Percentiles rank a stretch among this genome's conserved stretches.
phyloP scores from a whole-genome alignment of 345 rosid species.

The Arabis hirsuta region DNA sequence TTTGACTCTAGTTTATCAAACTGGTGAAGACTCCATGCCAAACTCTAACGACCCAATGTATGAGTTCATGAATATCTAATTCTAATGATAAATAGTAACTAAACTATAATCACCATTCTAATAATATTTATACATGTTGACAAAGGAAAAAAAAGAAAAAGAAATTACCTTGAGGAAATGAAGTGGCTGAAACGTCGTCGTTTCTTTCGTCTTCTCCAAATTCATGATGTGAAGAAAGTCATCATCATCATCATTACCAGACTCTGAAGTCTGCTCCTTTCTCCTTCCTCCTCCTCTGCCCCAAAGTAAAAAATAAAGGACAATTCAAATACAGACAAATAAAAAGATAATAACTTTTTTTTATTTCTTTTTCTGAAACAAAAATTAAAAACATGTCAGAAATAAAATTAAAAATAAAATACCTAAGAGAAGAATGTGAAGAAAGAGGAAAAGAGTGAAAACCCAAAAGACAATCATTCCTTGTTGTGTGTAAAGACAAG shows the following conservation, averaged over 20 bases:
- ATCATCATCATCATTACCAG: slow-evolving; percentile 43
- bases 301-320: slow-evolving; percentile 25
- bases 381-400: slow-evolving; percentile 38
- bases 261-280: slow-evolving; percentile 42
- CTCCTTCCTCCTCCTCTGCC: slow-evolving; percentile 36
- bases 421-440: slow-evolving; percentile 46
- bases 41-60: background rate
- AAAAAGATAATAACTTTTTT: background rate
- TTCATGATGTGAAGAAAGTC: slow-evolving; percentile 50
- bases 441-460: slow-evolving; percentile 42
- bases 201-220: slow-evolving; percentile 39
- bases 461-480: slow-evolving; percentile 50
- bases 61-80: no score
- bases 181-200: slow-evolving; percentile 47
- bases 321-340: slow-evolving; percentile 37
- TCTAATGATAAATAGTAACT: no score
- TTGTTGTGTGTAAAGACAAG: slow-evolving; percentile 40
- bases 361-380: slow-evolving; percentile 32
- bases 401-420: slow-evolving; percentile 1
- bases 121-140: background rate
- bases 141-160: background rate
- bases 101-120: no score
- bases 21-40: background rate
- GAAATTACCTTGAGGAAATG: slow-evolving; percentile 51
- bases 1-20: no score